Evolutionary conservation across 495 filamentous ascomycete genomes (phyloP).

Genomic region (Massariosphaeria phaeospora): DNA sequence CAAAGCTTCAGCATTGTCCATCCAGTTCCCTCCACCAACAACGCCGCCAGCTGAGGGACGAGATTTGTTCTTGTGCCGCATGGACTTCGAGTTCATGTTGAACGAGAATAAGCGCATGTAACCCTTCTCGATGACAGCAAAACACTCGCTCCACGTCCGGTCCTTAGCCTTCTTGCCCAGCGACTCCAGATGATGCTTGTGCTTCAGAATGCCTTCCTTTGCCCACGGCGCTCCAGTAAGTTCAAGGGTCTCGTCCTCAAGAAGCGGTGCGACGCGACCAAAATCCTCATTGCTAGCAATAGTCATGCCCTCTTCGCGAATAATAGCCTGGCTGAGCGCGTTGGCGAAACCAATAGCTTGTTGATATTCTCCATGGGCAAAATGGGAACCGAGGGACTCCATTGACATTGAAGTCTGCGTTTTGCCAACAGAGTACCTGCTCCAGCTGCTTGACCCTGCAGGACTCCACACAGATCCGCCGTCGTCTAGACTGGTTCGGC

Average conservation of each 20-base stretch:
- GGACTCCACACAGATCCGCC: constrained; percentile 91
- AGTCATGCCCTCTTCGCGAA: constrained; percentile 72
- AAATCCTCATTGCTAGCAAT: constrained; percentile 41
- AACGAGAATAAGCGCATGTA: constrained; percentile 94
- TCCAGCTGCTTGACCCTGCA: constrained; percentile 85
- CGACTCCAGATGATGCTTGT: constrained; percentile 91
- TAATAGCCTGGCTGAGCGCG: constrained; percentile 89
- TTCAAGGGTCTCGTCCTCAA: constrained; percentile 88
- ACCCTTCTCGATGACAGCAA: constrained; percentile 97
- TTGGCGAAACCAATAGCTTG: constrained; percentile 98
- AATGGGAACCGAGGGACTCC: constrained; percentile 77
- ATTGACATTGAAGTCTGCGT: constrained; percentile 87
- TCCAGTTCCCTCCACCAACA: constrained; percentile 96
- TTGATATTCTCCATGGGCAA: constrained; percentile 77
- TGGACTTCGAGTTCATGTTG: constrained; percentile 61
- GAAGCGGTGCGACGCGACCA: constrained; percentile 57
- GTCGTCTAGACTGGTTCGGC: constrained; percentile 89
- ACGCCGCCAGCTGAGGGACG: constrained; percentile 54
- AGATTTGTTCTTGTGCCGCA: constrained; percentile 62
- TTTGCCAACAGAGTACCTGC: constrained; percentile 84
- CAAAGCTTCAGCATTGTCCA: constrained; percentile 82
- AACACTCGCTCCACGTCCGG: constrained; percentile 88
- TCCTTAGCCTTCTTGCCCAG: constrained; percentile 88
- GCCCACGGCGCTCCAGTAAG: constrained; percentile 92
- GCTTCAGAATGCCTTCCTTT: constrained; percentile 91